Base-by-base conservation (phyloP, 2,329 filamentous ascomycete species). In the Diaporthe sp. region DNA sequence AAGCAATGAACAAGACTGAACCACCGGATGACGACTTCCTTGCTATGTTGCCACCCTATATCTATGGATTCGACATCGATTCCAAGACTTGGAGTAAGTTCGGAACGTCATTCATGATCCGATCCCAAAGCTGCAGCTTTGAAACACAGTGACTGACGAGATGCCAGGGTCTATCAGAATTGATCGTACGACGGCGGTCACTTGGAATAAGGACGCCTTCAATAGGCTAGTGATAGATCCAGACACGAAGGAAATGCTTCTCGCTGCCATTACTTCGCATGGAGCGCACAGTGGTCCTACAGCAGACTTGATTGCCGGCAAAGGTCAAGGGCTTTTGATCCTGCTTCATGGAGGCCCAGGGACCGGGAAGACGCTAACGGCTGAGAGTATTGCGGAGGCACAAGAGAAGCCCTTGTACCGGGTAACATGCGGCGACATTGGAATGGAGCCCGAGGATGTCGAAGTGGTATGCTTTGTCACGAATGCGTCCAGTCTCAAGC, bases 161-260 rank as follows among this genome's bases (percentile, higher is more conserved):
- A 12, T 53, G 1, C 49, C n/a, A 53, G 49, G n/a, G 9, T 53
- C 9, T 13, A 53, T 53, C n/a, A 53, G 49, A 25, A 25, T 53
- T 25, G 49, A 53, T 25, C 49, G n/a, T 10, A 53, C 49, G 49
- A 53, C 49, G 49, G 49, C 49, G 9, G 49, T 53, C n/a, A 53
- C 49, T 53, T 53, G 49, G 49, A 53, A 53, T 25, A 53, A 53
- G 10, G 49, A 53, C 4, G 49, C 49, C n/a, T 53, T 53, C n/a
- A 13, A 53, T 25, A 53, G n/a, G 49, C 49, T 53, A 25, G 49
- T 53, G 22, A 53, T 53, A 4, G 22, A 1, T 53, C 49, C 49
- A 25, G 49, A 53, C n/a, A 53, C 49, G n/a, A 53, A 53, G n/a
- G 49, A 53, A n/a, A 53, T 53, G 49, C 49, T 53, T 53, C n/a